A percentile compares a stretch with the other conserved stretches of the same genome.
These are phyloP conservation scores for Nematocida major DNA, from an alignment of 371 early-diverging fungal genomes.

Conservation along the genomic window DNA sequence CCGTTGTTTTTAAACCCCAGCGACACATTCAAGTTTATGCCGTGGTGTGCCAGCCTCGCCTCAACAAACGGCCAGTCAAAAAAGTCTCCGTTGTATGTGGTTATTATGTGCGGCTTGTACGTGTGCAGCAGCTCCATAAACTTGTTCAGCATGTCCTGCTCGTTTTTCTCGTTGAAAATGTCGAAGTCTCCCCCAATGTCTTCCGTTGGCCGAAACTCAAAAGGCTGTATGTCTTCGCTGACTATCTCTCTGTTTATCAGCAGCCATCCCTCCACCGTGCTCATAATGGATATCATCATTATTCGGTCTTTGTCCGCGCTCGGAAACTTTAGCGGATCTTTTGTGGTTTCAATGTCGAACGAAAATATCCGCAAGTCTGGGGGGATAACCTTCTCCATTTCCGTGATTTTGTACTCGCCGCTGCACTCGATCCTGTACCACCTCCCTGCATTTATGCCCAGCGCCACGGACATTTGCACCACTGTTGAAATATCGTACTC, in stretches of 20 bases:
- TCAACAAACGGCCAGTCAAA: constrained; percentile 99
- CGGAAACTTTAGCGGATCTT: constrained; percentile 93
- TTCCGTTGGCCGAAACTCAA: constrained; percentile 85
- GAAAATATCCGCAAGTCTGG: constrained; percentile 83
- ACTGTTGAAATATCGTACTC: constrained; percentile 62
- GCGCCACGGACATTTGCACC: constrained; percentile 31
- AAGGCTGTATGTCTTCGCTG: constrained; percentile 85
- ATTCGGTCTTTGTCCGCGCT: constrained; percentile 80
- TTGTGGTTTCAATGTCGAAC: constrained; percentile 97
- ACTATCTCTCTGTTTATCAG: constrained; percentile 94
- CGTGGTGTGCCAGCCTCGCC: constrained; percentile 66
- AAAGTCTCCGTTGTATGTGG: constrained; percentile 96
- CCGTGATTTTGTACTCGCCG: constrained; percentile 46
- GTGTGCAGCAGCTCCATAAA: constrained; percentile 84
- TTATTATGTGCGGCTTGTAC: constrained; percentile 79
- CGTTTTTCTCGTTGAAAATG: constrained; percentile 84
- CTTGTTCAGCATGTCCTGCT: constrained; percentile 72
- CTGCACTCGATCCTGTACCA: constrained; percentile 59
- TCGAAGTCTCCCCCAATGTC: constrained; percentile 88
- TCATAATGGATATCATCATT: constrained; percentile 90
- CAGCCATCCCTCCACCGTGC: constrained; percentile 72
- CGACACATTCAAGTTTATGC: constrained; percentile 67
- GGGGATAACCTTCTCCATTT: constrained; percentile 68
- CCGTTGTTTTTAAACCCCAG: constrained; percentile 72
- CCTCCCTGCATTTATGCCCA: constrained; percentile 59